Percentiles rank a stretch among this genome's conserved stretches.
Conservation (phyloP, 1,139 yeast genomes). For the Taphrina sp. region DNA sequence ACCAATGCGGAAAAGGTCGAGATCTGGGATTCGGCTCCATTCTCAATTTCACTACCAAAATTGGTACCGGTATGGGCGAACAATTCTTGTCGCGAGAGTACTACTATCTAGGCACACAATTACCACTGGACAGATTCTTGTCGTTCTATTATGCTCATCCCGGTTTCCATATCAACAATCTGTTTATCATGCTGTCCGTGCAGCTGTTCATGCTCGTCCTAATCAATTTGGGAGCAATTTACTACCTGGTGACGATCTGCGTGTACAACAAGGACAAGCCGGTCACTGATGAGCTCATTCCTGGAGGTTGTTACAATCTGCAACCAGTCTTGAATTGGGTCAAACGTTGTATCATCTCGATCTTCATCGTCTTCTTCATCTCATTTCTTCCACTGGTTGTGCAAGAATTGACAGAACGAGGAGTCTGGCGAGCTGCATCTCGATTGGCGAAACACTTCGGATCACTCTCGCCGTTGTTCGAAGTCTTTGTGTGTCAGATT, state of each 20-base stretch:
- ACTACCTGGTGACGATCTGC: conserved; percentile 87
- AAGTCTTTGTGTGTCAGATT: conserved; percentile 97
- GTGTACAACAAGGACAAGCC: conserved; percentile 80
- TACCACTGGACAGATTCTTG: conserved; percentile 94
- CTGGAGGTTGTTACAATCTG: conserved; percentile 91
- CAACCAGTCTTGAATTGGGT: conserved; percentile 93
- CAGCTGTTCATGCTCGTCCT: conserved; percentile 89
- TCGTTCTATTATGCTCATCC: conserved; percentile 98
- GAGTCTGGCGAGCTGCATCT: conserved; percentile 90
- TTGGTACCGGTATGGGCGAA: conserved; percentile 99
- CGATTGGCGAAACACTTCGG: conserved; percentile 86
- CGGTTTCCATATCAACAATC: conserved; percentile 97
- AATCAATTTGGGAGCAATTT: conserved; percentile 86
- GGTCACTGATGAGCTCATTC: conserved; percentile 75
- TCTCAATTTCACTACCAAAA: conserved; percentile 96
- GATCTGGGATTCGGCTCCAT: conserved; percentile 99
- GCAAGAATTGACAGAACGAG: conserved; percentile 96
- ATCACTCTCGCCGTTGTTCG: conserved; percentile 93
- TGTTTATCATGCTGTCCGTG: conserved; percentile 90
- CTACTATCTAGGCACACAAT: conserved; percentile 94
- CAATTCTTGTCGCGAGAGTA: conserved; percentile 98
- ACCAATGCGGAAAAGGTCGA: conserved; percentile 99
- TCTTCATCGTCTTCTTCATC: conserved; percentile 97
- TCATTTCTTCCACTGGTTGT: conserved; percentile 94
- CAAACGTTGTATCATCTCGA: conserved; percentile 94